Evolutionary conservation across 208 protist species (phyloP), one percentile per base, ranked within the genome.

Genomic region (Phytomonas sp.): DNA sequence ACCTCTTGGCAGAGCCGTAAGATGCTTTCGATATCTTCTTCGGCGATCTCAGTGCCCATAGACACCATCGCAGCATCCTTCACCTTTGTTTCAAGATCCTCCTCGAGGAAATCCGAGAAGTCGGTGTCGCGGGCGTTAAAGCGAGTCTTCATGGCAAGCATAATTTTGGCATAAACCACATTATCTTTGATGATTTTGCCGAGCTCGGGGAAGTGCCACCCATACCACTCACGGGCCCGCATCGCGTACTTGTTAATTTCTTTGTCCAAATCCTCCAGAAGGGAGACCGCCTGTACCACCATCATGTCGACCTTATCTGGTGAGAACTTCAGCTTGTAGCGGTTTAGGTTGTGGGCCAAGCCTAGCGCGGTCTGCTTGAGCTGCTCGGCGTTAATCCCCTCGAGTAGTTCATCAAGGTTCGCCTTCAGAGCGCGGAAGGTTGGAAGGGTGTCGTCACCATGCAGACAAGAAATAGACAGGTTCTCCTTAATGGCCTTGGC

Each of bases 271-370:
- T 99, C 98, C 77, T 99, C 98, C 4, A 99, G 84, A 19, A 99
- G 87, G 8, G 89, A 86, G 63, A 99, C 98, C 31, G 99, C 98
- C 87, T 99, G 98, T 63, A 99, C 97, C 62, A 99, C 99, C 99
- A 99, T 99, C 75, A 98, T 98, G 74, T 99, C 99, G 68, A 99
- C 98, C 92, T 99, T 99, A 77, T 99, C 98, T 7, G 99, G 97
- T 31, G 91, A 98, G 87, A 99, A 99, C 87, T 99, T 99, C 49
- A 99, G 87, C 84, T 99, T 99, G 86, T 99, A 99, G 72, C 98
- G 90, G 67, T 98, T 98, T 7, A 99, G 87, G 60, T 93, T 97
- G 82, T 99, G 99, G 30, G 98, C 91, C 1, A 99, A 85, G 91
- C 99, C 99, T 34, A 99, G 92, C 14, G 91, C 82, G 75, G 99